A percentile compares a stretch with the other conserved stretches of the same genome.
Conservation (phyloP, 805 yeast species). For the Vanderwaltozyma yarrowii region DNA sequence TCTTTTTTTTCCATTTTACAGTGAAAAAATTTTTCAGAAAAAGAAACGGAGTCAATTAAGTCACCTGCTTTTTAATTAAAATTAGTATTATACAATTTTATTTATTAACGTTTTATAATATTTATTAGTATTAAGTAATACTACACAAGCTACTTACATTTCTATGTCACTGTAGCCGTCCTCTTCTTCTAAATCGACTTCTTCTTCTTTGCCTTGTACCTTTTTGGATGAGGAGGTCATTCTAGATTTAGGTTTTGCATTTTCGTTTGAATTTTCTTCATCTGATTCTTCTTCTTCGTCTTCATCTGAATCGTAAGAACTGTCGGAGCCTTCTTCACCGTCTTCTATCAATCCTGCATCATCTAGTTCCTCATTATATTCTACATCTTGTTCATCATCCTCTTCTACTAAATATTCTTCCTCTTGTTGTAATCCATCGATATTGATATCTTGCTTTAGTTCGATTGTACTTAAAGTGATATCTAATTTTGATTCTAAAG, state of each 20-base stretch:
- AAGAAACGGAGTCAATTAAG: too few relatives aligned
- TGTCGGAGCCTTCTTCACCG: conserved; percentile 35
- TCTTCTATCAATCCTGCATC: conserved; percentile 38
- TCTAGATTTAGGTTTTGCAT: too few relatives aligned
- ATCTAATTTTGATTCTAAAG: conserved; percentile 75
- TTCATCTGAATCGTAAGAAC: conserved; percentile 24
- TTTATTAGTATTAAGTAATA: too few relatives aligned
- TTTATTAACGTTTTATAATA: too few relatives aligned
- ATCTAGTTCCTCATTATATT: conserved; percentile 57
- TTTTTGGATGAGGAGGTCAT: too few relatives aligned
- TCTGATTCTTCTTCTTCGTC: conserved; percentile 2
- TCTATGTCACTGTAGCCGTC: conserved; percentile 3
- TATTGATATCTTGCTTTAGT: conserved; percentile 34
- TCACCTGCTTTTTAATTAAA: too few relatives aligned
- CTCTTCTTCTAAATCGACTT: conserved; percentile 1
- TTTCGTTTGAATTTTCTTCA: background rate
- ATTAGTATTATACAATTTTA: too few relatives aligned
- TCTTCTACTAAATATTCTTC: conserved; percentile 11
- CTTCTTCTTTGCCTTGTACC: conserved; percentile 21
- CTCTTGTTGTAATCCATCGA: conserved; percentile 30
- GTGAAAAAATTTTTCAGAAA: too few relatives aligned
- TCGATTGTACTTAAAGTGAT: conserved; percentile 55
- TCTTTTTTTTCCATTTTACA: too few relatives aligned
- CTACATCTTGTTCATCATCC: conserved; percentile 40
- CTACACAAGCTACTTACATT: conserved; percentile 1